A percentile compares a stretch with the other conserved stretches of the same genome.
Conservation (phyloP, 495 filamentous ascomycete genomes). For the Penicillium flavigenum region DNA sequence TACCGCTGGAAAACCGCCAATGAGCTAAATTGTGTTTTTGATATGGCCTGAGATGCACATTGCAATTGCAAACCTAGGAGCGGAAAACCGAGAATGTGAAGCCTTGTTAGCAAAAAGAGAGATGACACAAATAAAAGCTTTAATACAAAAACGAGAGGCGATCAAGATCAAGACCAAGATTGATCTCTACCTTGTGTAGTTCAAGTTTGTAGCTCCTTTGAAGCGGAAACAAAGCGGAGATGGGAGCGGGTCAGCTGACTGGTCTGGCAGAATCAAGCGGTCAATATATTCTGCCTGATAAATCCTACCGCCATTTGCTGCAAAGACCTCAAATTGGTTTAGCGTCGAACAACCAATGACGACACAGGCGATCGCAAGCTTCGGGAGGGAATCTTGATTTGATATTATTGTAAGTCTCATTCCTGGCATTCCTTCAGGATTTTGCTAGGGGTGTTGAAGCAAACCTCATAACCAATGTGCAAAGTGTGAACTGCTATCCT, state of each 20-base stretch:
- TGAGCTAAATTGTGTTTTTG: constrained; percentile 20
- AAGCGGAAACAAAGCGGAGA: constrained; percentile 6
- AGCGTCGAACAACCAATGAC: constrained; percentile 6
- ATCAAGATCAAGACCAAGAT: constrained; percentile 1
- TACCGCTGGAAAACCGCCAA: constrained; percentile 13
- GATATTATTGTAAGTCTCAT: not conserved
- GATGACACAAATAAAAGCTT: not conserved
- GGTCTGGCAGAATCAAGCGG: constrained; percentile 9
- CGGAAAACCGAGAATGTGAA: not conserved
- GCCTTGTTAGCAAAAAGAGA: not conserved
- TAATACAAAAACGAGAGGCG: not conserved
- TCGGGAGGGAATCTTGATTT: not conserved
- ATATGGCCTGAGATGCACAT: constrained; percentile 16
- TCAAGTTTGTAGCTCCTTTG: constrained; percentile 11
- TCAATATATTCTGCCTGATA: not conserved
- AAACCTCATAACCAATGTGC: not conserved
- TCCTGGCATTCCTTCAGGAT: not conserved
- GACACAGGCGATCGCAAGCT: constrained; percentile 10
- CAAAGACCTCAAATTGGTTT: not conserved
- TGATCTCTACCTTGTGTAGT: constrained; percentile 7
- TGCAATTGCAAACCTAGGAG: constrained; percentile 7
- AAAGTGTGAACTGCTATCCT: constrained; percentile 3
- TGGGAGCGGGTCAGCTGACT: not conserved
- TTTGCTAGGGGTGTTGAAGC: not conserved
- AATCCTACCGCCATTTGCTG: not conserved